A percentile compares a stretch with the other conserved stretches of the same genome.
Evolutionary conservation across 352 stramenopile genomes (phyloP).

Genomic region (Phytopythium montanum): DNA sequence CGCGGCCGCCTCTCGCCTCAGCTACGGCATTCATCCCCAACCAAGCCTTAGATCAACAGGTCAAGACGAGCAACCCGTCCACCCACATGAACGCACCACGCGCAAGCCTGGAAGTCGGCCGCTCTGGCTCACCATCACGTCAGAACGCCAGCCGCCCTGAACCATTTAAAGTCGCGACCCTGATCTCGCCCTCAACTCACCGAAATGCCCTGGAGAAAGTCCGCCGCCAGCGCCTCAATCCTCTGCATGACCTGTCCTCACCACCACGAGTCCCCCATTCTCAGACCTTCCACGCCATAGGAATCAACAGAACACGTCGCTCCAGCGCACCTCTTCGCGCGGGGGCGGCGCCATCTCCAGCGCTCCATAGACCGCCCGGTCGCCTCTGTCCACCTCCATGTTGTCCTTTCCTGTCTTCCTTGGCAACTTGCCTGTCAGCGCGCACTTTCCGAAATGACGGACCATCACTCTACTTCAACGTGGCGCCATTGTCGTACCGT

Average conservation of each 20-base stretch:
- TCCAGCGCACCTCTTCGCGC: slow-evolving; percentile 36
- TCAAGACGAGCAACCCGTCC: too few species aligned
- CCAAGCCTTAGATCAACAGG: background rate
- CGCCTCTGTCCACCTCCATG: background rate
- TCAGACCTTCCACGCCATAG: background rate
- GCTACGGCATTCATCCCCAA: slow-evolving; percentile 17
- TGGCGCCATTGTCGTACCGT: background rate
- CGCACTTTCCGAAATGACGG: slow-evolving; percentile 1
- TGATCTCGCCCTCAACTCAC: slow-evolving; percentile 14
- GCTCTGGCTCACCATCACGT: slow-evolving; percentile 16
- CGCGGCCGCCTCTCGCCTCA: slow-evolving; percentile 45
- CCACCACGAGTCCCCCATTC: background rate
- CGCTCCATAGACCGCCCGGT: too few species aligned
- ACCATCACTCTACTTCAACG: slow-evolving; percentile 11
- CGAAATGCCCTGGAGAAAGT: slow-evolving; percentile 55
- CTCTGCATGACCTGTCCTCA: slow-evolving; percentile 39
- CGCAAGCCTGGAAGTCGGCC: slow-evolving; percentile 50
- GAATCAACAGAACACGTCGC: background rate
- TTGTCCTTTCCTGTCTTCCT: background rate
- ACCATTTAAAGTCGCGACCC: background rate
- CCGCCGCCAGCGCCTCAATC: slow-evolving; percentile 51
- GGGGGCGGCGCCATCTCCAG: slow-evolving; percentile 14
- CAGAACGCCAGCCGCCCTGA: background rate
- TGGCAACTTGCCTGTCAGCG: background rate
- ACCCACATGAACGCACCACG: slow-evolving; percentile 28